phyloP scores from a whole-genome alignment of 2,329 filamentous ascomycete genomes.

The Colletotrichum chlorophyti region DNA sequence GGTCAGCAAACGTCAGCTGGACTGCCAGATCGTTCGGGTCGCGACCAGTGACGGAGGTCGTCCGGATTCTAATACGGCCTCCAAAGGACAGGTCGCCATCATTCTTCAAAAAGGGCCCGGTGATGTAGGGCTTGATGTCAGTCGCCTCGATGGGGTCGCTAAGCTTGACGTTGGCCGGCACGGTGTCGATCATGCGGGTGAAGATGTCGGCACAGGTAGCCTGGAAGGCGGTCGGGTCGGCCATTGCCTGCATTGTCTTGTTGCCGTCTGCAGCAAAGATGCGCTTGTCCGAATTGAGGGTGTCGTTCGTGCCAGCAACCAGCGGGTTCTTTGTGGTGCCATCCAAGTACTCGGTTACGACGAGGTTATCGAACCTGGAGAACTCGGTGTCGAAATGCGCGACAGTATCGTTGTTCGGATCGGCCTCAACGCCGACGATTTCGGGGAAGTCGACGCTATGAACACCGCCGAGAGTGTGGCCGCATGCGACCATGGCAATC shows the following conservation, averaged over 20 bases:
- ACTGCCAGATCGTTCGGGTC: conserved; percentile 33
- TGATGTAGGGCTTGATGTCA: conserved; percentile 41
- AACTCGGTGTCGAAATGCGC: conserved; percentile 45
- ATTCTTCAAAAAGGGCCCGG: conserved; percentile 33
- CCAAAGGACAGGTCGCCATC: conserved; percentile 34
- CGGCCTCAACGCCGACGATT: conserved; percentile 35
- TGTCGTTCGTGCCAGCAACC: conserved; percentile 45
- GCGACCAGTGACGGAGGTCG: conserved; percentile 27
- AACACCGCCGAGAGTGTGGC: conserved; percentile 48
- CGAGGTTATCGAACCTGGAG: conserved; percentile 53
- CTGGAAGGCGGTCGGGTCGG: conserved; percentile 39
- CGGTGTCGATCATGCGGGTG: conserved; percentile 43
- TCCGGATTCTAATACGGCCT: conserved; percentile 34
- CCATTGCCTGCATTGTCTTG: conserved; percentile 48
- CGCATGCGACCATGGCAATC: conserved; percentile 44
- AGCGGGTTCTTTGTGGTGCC: conserved; percentile 50
- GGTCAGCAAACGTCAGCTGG: conserved; percentile 32
- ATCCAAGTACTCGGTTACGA: conserved; percentile 51
- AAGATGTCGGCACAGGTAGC: conserved; percentile 39
- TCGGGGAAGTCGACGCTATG: conserved; percentile 49
- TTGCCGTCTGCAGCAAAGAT: conserved; percentile 53
- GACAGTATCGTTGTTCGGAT: conserved; percentile 36
- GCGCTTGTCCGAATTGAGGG: conserved; percentile 47
- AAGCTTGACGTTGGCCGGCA: conserved; percentile 37
- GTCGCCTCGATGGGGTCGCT: conserved; percentile 36